Percentiles rank a stretch among this genome's conserved stretches.
These are phyloP conservation scores for Brettanomyces anomalus DNA, from an alignment of 805 yeast species.

Conservation along the genomic window DNA sequence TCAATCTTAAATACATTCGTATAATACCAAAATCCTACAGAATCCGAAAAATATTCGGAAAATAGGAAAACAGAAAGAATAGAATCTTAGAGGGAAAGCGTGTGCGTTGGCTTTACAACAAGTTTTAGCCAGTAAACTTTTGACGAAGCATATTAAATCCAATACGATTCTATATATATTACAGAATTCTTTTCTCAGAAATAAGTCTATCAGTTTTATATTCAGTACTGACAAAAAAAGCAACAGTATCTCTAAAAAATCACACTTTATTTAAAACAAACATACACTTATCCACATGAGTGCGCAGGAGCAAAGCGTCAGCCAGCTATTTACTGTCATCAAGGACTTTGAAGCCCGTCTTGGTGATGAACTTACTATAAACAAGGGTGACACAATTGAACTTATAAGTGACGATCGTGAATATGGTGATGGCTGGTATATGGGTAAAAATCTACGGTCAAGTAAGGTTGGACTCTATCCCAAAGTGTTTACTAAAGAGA, in stretches of 20 bases:
- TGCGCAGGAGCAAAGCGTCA: neutral
- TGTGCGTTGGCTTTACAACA: no score
- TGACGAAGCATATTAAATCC: no score
- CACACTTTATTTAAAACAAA: neutral
- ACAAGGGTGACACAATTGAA: constrained; percentile 78
- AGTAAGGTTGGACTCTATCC: constrained; percentile 85
- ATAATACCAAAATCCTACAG: no score
- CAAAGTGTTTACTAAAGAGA: constrained; percentile 60
- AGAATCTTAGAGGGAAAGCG: no score
- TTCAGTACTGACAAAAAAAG: neutral
- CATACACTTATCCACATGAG: neutral
- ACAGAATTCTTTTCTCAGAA: no score
- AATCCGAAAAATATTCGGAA: no score
- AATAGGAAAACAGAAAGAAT: no score
- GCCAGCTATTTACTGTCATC: constrained; percentile 42
- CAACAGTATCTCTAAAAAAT: neutral
- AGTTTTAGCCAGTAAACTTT: no score
- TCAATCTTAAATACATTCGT: no score
- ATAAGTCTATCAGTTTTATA: neutral
- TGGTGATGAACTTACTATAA: constrained; percentile 80
- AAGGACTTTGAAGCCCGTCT: constrained; percentile 82
- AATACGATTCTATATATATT: no score
- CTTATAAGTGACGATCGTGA: constrained; percentile 89
- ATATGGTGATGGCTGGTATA: constrained; percentile 95
- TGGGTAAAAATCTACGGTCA: constrained; percentile 70